Evolutionary conservation across 1,139 yeast genomes (phyloP).

Genomic region (Entelexis sorbosivorans): DNA sequence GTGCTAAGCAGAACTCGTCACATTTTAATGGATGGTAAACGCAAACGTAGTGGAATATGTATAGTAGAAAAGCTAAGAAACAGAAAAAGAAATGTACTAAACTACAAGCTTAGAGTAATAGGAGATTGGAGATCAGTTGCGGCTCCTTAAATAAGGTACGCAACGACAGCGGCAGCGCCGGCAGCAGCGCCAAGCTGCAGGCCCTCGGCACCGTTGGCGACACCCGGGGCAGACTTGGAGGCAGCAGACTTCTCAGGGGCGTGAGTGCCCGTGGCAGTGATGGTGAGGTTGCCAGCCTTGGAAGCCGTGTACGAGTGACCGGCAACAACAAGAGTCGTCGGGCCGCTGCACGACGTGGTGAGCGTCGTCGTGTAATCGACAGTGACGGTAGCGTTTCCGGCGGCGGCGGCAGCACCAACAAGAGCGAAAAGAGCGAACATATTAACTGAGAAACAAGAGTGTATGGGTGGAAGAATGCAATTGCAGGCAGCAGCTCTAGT

Average conservation of each 20-base stretch:
- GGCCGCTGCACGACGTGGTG: constrained; percentile 32
- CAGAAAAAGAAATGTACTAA: neutral
- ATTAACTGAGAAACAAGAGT: neutral
- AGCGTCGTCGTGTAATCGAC: constrained; percentile 24
- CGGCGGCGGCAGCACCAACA: constrained; percentile 9
- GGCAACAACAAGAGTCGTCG: constrained; percentile 33
- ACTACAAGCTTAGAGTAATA: neutral
- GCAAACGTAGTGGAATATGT: neutral
- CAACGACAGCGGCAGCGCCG: constrained; percentile 16
- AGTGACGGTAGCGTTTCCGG: constrained; percentile 11
- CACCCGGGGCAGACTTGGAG: constrained; percentile 1
- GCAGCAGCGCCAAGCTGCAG: constrained; percentile 10
- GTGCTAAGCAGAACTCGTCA: neutral
- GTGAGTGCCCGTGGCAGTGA: constrained; percentile 19
- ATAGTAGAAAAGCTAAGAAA: neutral
- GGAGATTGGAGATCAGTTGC: neutral
- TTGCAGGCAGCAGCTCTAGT: neutral
- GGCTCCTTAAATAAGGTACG: constrained; percentile 10
- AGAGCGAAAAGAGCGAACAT: constrained; percentile 10
- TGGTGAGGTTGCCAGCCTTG: constrained; percentile 35
- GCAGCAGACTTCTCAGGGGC: neutral
- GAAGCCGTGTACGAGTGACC: constrained; percentile 33
- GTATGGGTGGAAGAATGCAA: neutral
- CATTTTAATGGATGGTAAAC: neutral
- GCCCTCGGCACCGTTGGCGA: constrained; percentile 11